phyloP scores from a whole-genome alignment of 768 basidiomycete genomes.

The Pulveroboletus sp. region DNA sequence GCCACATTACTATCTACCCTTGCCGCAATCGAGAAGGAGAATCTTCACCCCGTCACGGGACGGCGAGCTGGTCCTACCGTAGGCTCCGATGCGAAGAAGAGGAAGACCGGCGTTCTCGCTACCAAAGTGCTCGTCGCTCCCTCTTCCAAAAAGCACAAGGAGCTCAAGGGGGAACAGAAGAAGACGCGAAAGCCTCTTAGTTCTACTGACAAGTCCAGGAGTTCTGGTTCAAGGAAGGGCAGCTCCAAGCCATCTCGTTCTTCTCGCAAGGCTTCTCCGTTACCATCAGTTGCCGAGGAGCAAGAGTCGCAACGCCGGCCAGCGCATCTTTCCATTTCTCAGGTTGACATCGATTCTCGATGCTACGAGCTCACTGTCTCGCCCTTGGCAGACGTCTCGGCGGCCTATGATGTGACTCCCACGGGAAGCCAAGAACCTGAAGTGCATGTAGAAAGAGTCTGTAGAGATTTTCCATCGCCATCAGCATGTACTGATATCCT shows the following conservation, averaged over 20 bases:
- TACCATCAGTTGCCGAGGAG: conserved; percentile 60
- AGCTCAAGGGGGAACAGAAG: conserved; percentile 47
- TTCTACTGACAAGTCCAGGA: conserved; percentile 21
- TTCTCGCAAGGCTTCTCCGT: conserved; percentile 48
- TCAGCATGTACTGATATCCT: neutral
- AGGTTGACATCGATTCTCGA: conserved; percentile 60
- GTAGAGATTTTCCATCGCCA: conserved; percentile 15
- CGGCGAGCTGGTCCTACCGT: conserved; percentile 43
- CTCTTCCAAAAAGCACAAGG: conserved; percentile 40
- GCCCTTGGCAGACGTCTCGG: conserved; percentile 71
- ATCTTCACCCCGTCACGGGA: conserved; percentile 71
- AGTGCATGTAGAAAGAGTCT: conserved; percentile 46
- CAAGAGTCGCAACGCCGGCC: conserved; percentile 30
- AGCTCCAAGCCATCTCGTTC: conserved; percentile 30
- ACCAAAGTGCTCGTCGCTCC: conserved; percentile 43
- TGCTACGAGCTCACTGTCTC: conserved; percentile 78
- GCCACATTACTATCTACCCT: conserved; percentile 35
- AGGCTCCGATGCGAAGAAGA: conserved; percentile 48
- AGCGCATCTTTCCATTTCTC: conserved; percentile 32
- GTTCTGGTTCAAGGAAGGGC: conserved; percentile 37
- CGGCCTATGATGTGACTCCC: conserved; percentile 53
- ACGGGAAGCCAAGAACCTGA: conserved; percentile 37
- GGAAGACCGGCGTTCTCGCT: conserved; percentile 56
- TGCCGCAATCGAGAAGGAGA: conserved; percentile 65
- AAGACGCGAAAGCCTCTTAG: conserved; percentile 50